These are phyloP conservation scores for Solanum corneliomulleri DNA, from an alignment of 257 asterid genomes.

Conservation along the genomic window DNA sequence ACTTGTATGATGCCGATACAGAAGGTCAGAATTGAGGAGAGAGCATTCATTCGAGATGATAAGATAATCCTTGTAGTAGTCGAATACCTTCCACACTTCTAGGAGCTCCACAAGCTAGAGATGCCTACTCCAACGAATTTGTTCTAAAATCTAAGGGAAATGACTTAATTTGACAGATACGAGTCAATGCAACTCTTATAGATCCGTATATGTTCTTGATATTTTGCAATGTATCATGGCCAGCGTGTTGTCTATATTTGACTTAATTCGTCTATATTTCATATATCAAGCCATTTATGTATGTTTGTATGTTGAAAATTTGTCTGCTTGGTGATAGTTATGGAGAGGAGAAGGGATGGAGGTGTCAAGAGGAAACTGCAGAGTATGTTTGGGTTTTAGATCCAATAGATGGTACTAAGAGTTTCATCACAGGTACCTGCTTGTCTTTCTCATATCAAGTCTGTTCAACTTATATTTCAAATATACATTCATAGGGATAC, in stretches of 20 bases:
- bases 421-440: slow-evolving; percentile 75
- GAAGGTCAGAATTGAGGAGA: background rate
- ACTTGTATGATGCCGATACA: background rate
- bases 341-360: slow-evolving; percentile 97
- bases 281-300: background rate
- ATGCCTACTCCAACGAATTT: background rate
- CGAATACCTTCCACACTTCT: background rate
- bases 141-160: background rate
- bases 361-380: slow-evolving; percentile 50
- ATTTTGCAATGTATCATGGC: background rate
- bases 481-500: background rate
- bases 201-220: background rate
- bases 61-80: background rate
- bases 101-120: background rate
- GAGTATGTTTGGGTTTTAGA: slow-evolving; percentile 94
- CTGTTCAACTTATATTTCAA: background rate
- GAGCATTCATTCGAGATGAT: background rate
- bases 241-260: background rate
- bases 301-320: background rate
- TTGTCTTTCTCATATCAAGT: background rate
- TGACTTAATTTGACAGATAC: background rate
- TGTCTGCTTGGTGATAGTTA: slow-evolving; percentile 34
- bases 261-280: background rate
- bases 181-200: background rate
- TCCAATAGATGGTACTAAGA: slow-evolving; percentile 97